Percentiles rank a stretch among this genome's conserved stretches.
phyloP scores from a whole-genome alignment of 2,329 filamentous ascomycete species.

The Fusarium sp. region DNA sequence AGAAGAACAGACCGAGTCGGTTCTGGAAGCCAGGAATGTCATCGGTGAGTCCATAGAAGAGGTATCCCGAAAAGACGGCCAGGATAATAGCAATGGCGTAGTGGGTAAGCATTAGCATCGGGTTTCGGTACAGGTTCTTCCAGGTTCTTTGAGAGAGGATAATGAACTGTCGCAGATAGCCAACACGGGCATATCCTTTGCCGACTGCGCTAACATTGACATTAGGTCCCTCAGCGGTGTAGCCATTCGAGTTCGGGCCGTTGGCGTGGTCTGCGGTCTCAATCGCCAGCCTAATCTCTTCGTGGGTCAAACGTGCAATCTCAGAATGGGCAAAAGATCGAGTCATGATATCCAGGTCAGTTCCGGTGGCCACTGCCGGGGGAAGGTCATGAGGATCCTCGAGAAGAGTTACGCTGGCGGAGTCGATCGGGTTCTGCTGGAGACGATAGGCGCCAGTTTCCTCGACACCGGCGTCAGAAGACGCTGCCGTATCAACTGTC shows the following conservation, averaged over 20 bases:
- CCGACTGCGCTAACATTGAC: slow-evolving; percentile 71
- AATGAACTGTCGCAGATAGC: slow-evolving; percentile 83
- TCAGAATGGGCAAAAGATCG: slow-evolving; percentile 81
- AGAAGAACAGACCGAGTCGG: slow-evolving; percentile 96
- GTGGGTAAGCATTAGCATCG: slow-evolving; percentile 97
- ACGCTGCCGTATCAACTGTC: slow-evolving; percentile 71
- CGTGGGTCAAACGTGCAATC: slow-evolving; percentile 77
- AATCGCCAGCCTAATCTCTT: slow-evolving; percentile 82
- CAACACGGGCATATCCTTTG: slow-evolving; percentile 84
- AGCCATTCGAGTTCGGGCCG: slow-evolving; percentile 67
- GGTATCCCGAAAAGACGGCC: slow-evolving; percentile 91
- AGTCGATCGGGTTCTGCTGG: slow-evolving; percentile 57
- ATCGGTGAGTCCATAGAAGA: slow-evolving; percentile 96
- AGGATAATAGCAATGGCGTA: slow-evolving; percentile 97
- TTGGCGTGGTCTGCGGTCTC: slow-evolving; percentile 75
- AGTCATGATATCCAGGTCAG: slow-evolving; percentile 86
- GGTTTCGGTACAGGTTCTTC: slow-evolving; percentile 97
- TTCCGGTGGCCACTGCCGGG: slow-evolving; percentile 70
- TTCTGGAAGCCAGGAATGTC: slow-evolving; percentile 99
- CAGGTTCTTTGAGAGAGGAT: slow-evolving; percentile 93
- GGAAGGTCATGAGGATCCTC: slow-evolving; percentile 78
- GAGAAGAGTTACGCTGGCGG: slow-evolving; percentile 67
- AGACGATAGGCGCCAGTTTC: slow-evolving; percentile 65
- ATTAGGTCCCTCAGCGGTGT: slow-evolving; percentile 60
- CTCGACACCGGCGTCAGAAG: slow-evolving; percentile 66